Percentiles rank a stretch among this genome's conserved stretches.
These are phyloP conservation scores for Coniella vitis DNA, from an alignment of 2,329 filamentous ascomycete genomes.

Conservation along the genomic window DNA sequence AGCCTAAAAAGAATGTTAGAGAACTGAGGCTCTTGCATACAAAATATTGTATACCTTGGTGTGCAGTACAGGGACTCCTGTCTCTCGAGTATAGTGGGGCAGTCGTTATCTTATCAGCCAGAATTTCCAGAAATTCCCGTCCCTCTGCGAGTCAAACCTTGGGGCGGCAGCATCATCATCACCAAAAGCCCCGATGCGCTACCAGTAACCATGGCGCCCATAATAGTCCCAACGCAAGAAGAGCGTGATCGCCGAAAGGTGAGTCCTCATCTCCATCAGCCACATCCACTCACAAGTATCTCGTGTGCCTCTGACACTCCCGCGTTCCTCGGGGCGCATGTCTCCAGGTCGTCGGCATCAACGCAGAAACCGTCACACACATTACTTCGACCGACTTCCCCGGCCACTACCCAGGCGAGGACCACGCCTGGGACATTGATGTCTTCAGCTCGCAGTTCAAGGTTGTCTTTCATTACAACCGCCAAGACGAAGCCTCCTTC, in stretches of 20 bases:
- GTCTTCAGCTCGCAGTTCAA: slow-evolving; percentile 34
- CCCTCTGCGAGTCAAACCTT: background rate
- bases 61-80: background rate
- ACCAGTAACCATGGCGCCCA: slow-evolving; percentile 34
- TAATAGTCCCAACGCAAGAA: slow-evolving; percentile 41
- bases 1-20: no score
- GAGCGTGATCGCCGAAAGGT: slow-evolving; percentile 59
- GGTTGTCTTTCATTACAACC: slow-evolving; percentile 78
- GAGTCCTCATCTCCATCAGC: slow-evolving; percentile 18
- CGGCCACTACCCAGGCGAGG: slow-evolving; percentile 82
- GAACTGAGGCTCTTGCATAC: no score
- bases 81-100: slow-evolving; percentile 4
- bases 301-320: background rate
- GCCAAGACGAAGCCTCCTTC: slow-evolving; percentile 72
- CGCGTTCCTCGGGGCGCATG: background rate
- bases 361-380: slow-evolving; percentile 84
- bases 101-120: slow-evolving; percentile 12
- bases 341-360: slow-evolving; percentile 73
- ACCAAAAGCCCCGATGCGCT: slow-evolving; percentile 1
- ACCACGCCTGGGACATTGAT: slow-evolving; percentile 45
- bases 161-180: background rate
- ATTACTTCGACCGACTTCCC: slow-evolving; percentile 88
- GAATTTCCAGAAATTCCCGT: slow-evolving; percentile 8
- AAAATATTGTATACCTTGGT: no score
- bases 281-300: background rate